phyloP scores from a whole-genome alignment of 2,329 filamentous ascomycete species.

The Cercospora brassicicola region DNA sequence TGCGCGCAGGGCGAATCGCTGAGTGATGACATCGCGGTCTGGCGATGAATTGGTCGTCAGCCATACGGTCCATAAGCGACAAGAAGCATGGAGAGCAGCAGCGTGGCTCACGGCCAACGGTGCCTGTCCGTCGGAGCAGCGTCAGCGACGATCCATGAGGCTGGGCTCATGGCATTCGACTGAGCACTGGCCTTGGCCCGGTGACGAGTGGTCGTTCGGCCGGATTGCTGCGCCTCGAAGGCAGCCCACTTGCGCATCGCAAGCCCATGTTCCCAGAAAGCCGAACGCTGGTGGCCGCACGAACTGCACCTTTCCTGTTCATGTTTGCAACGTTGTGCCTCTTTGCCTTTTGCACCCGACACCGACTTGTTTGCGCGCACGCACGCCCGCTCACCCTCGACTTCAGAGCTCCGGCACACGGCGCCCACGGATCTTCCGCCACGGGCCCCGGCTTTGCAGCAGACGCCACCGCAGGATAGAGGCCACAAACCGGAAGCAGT shows the following conservation, averaged over 20 bases:
- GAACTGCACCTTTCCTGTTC: constrained; percentile 10
- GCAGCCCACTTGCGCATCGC: constrained; percentile 3
- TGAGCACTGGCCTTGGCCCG: neutral
- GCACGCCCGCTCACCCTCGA: neutral
- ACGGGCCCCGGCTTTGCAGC: constrained; percentile 12
- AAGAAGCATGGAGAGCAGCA: neutral
- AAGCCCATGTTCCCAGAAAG: constrained; percentile 3
- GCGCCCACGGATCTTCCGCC: constrained; percentile 7
- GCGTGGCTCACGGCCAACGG: neutral
- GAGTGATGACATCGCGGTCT: neutral
- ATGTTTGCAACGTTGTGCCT: neutral
- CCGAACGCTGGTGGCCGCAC: constrained; percentile 6
- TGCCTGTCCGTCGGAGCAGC: neutral
- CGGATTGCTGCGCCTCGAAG: neutral
- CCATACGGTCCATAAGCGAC: neutral
- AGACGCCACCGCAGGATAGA: constrained; percentile 14
- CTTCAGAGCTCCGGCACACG: neutral
- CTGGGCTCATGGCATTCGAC: neutral
- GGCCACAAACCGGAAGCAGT: constrained; percentile 1
- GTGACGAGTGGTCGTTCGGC: constrained; percentile 3
- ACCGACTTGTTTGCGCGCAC: neutral
- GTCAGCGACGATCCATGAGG: neutral
- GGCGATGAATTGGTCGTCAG: neutral
- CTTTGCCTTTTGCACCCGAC: neutral
- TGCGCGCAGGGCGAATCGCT: neutral